Base-by-base conservation (phyloP, 2,329 filamentous ascomycete species). In the Nothophaeocryptopus gaeumannii region DNA sequence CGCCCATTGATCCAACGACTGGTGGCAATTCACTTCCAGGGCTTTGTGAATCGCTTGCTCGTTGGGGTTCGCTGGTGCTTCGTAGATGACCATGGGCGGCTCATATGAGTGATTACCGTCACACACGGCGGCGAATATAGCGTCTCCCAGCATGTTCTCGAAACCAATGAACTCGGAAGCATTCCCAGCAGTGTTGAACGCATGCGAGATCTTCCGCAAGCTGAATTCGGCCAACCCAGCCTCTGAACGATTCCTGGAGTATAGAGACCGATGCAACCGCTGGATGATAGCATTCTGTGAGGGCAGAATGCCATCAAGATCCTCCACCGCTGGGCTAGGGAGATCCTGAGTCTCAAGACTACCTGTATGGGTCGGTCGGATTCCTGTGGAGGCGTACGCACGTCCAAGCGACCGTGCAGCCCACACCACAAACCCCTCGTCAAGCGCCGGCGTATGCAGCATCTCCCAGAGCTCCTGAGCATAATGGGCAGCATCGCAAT, bases 321-420 rank as follows among this genome's bases (percentile, higher is more conserved):
- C 35, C 9, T 34, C 29, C 20, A 26, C 7, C 20, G 3, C 20
- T 7, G 4, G 20, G 7, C 7, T 7, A 7, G 20, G 20, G 7
- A 7, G 20, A 26, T 26, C 20, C 7, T 26, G 4, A 7, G 20
- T 26, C 20, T 26, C 20, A 26, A 26, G 7, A 4, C 7, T 7
- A 38, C 39, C 14, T 5, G 32, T 16, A 11, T 3, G 15, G 9
- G 31, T 30, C 32, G 63, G 59, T 29, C 55, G 50, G 12, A 35
- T 36, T 8, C 67, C 70, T 59, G 54, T 68, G 56, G 49, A 80
- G 34, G 86, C 84, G 69, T 91, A 97, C 0, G 89, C 85, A 64
- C 89, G 82, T 7, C 95, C 93, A 38, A 97, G 76, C 2, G 91
- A 86, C 55, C 85, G 81, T 2, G 88, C 91, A 38, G 88, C 87